Evolutionary conservation across 2,329 filamentous ascomycete species (phyloP).

Genomic region (Fusarium musae): DNA sequence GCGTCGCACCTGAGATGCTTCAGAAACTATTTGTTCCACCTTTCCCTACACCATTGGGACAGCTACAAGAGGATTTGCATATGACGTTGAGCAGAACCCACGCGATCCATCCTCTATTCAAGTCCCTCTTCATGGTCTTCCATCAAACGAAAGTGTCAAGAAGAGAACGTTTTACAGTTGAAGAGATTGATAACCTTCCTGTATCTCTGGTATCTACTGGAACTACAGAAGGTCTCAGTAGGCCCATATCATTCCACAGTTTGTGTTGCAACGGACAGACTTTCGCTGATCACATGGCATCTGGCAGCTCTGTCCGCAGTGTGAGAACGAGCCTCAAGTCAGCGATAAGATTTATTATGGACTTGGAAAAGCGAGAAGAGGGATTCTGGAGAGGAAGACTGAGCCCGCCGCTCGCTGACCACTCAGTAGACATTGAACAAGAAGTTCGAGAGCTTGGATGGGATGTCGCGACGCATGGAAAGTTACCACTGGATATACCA

Average conservation of each 20-base stretch:
- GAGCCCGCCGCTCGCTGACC: accelerated
- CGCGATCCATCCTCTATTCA: too few species aligned
- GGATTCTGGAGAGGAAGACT: accelerated
- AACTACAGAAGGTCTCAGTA: neutral
- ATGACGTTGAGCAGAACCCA: too few species aligned
- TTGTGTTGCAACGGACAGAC: neutral
- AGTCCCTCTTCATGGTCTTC: too few species aligned
- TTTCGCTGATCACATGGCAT: accelerated
- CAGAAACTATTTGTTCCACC: too few species aligned
- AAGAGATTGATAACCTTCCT: too few species aligned
- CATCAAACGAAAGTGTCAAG: too few species aligned
- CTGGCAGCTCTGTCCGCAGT: neutral
- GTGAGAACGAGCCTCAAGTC: neutral
- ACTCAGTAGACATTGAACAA: neutral
- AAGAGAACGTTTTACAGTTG: too few species aligned
- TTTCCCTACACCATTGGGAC: too few species aligned
- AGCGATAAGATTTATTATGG: neutral
- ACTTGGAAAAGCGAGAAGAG: neutral
- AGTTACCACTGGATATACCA: neutral
- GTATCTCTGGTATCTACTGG: too few species aligned
- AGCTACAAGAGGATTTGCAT: too few species aligned
- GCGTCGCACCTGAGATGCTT: too few species aligned
- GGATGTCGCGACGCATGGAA: neutral
- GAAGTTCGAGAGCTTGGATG: neutral
- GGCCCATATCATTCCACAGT: neutral